Conservation (phyloP, 2,329 filamentous ascomycete species). For the Trichoderma aggressivum region DNA sequence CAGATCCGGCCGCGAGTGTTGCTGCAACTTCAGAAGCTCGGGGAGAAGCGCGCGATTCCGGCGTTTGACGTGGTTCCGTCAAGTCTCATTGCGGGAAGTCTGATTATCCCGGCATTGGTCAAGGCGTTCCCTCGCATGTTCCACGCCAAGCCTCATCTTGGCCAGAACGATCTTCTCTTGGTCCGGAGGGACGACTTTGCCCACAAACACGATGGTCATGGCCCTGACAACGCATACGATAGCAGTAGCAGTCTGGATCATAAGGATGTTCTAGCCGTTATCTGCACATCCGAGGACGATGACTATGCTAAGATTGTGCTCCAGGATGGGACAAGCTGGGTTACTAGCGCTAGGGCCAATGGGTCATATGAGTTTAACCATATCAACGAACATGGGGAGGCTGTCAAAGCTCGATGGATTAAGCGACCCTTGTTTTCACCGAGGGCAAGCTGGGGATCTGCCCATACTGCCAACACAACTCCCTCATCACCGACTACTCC, state of each 20-base stretch:
- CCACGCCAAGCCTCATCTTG: constrained; percentile 59
- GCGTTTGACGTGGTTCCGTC: constrained; percentile 72
- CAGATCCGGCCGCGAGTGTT: constrained; percentile 66
- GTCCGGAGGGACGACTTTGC: constrained; percentile 68
- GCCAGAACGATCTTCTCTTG: constrained; percentile 67
- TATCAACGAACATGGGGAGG: constrained; percentile 54
- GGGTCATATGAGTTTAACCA: constrained; percentile 65
- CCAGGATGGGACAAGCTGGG: constrained; percentile 59
- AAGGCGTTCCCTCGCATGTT: constrained; percentile 63
- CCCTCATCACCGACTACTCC: constrained; percentile 27
- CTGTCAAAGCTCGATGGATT: constrained; percentile 67
- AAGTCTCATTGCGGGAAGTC: constrained; percentile 52
- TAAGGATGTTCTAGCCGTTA: constrained; percentile 61
- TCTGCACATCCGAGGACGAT: constrained; percentile 57
- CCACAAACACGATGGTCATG: constrained; percentile 28
- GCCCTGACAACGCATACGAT: constrained; percentile 34
- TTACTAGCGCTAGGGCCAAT: constrained; percentile 48
- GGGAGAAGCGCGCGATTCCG: constrained; percentile 60
- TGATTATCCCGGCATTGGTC: constrained; percentile 56
- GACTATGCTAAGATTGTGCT: constrained; percentile 64
- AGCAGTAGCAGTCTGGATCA: constrained; percentile 44
- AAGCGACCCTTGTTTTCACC: constrained; percentile 37
- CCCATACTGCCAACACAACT: constrained; percentile 21
- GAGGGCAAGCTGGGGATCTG: constrained; percentile 21
- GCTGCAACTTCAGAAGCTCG: constrained; percentile 68